phyloP scores from a whole-genome alignment of 2,329 filamentous ascomycete species.

The Pseudogymnoascus sp. region DNA sequence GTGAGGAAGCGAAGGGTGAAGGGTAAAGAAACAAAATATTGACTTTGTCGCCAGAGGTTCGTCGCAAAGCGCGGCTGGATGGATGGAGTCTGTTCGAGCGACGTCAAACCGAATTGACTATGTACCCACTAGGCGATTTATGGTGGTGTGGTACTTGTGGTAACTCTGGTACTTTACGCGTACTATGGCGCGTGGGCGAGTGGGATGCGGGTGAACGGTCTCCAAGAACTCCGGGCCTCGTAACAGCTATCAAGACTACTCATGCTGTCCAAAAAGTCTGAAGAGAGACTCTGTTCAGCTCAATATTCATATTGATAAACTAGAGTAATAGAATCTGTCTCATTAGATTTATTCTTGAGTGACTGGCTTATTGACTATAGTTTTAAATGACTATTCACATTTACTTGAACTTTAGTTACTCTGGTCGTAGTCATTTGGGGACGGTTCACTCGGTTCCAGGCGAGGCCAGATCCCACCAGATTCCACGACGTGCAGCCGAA shows the following conservation, averaged over 20 bases:
- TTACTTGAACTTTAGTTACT: too few relatives aligned
- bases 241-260: too few relatives aligned
- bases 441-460: background rate
- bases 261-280: too few relatives aligned
- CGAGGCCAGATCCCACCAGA: background rate
- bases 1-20: background rate
- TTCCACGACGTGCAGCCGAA: background rate
- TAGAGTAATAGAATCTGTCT: background rate
- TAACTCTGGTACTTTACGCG: background rate
- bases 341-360: too few relatives aligned
- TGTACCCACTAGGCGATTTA: background rate
- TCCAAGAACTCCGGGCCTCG: background rate
- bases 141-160: background rate
- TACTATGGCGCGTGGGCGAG: background rate
- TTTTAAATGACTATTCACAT: too few relatives aligned
- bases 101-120: background rate
- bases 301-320: background rate
- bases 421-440: background rate
- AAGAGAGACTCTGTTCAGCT: too few relatives aligned
- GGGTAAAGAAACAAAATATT: background rate
- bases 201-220: background rate
- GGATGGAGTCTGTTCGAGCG: background rate
- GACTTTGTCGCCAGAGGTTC: background rate
- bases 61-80: constrained; percentile 5
- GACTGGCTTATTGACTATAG: too few relatives aligned